These are phyloP conservation scores for Termitomyces sp. DNA, from an alignment of 1,284 basidiomycete genomes.

Conservation along the genomic window DNA sequence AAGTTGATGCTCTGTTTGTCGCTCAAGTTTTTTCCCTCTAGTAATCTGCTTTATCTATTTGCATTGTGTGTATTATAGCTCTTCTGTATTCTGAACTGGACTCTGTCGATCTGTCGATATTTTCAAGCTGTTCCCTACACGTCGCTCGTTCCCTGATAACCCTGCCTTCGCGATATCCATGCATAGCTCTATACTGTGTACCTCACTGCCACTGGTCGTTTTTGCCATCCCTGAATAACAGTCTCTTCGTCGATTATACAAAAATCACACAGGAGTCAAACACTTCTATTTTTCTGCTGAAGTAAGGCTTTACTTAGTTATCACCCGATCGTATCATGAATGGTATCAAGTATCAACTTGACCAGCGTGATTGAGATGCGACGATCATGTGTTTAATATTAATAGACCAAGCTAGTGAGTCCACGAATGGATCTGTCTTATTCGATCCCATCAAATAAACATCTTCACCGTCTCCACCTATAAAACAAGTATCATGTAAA, in stretches of 20 bases:
- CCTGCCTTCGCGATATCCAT: background rate
- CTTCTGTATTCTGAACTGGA: background rate
- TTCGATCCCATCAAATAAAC: too few relatives aligned
- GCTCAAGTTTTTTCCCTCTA: background rate
- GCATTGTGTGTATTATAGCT: background rate
- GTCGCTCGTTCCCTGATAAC: background rate
- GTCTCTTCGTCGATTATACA: background rate
- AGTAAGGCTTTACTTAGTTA: background rate
- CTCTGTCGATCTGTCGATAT: background rate
- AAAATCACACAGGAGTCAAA: too few relatives aligned
- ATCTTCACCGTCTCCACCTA: too few relatives aligned
- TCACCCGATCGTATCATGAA: background rate
- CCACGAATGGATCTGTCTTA: too few relatives aligned
- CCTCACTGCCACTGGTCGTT: background rate
- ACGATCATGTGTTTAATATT: too few relatives aligned
- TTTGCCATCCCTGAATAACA: background rate
- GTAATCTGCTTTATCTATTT: background rate
- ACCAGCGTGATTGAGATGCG: too few relatives aligned
- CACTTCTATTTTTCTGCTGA: background rate
- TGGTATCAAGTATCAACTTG: too few relatives aligned
- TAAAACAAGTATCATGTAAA: too few relatives aligned
- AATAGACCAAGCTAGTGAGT: too few relatives aligned
- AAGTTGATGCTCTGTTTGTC: background rate
- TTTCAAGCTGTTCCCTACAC: background rate
- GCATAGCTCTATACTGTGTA: background rate